A percentile compares a stretch with the other conserved stretches of the same genome.
These are phyloP conservation scores for Hypomyces perniciosus DNA, from an alignment of 2,329 filamentous ascomycete genomes.

Conservation along the genomic window DNA sequence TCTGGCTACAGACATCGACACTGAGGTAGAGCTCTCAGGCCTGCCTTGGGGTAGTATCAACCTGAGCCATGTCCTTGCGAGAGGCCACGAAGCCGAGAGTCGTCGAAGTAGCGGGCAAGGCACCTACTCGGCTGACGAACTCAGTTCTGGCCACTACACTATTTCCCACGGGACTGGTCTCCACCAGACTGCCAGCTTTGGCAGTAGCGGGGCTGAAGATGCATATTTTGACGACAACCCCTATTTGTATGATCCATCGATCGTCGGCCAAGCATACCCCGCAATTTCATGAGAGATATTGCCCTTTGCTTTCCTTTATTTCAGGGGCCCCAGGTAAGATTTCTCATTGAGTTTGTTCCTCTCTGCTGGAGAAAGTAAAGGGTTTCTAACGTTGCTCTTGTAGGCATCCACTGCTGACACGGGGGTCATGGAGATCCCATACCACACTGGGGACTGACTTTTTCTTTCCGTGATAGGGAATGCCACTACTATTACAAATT, in stretches of 20 bases:
- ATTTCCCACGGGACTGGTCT: slow-evolving; percentile 18
- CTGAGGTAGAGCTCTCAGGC: slow-evolving; percentile 51
- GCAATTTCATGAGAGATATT: background rate
- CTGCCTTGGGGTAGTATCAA: slow-evolving; percentile 68
- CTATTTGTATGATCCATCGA: slow-evolving; percentile 20
- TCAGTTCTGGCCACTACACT: slow-evolving; percentile 23
- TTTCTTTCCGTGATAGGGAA: background rate
- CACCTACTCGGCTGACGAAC: slow-evolving; percentile 31
- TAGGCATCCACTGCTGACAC: no score
- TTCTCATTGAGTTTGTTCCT: no score
- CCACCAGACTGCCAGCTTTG: slow-evolving; percentile 27
- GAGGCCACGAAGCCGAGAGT: slow-evolving; percentile 45
- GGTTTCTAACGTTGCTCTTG: no score
- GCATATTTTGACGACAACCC: slow-evolving; percentile 25
- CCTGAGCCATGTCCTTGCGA: slow-evolving; percentile 47
- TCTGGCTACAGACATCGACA: slow-evolving; percentile 48
- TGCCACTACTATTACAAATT: background rate
- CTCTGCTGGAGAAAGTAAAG: background rate
- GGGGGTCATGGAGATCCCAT: no score
- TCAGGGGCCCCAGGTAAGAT: background rate
- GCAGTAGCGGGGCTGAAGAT: slow-evolving; percentile 29
- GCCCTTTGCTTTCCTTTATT: background rate
- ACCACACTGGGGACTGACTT: background rate
- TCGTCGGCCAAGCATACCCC: slow-evolving; percentile 2
- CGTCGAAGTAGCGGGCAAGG: slow-evolving; percentile 36